Evolutionary conservation across 1,284 basidiomycete genomes (phyloP), one percentile per base, ranked within the genome.

Genomic region (Puccinia horiana): DNA sequence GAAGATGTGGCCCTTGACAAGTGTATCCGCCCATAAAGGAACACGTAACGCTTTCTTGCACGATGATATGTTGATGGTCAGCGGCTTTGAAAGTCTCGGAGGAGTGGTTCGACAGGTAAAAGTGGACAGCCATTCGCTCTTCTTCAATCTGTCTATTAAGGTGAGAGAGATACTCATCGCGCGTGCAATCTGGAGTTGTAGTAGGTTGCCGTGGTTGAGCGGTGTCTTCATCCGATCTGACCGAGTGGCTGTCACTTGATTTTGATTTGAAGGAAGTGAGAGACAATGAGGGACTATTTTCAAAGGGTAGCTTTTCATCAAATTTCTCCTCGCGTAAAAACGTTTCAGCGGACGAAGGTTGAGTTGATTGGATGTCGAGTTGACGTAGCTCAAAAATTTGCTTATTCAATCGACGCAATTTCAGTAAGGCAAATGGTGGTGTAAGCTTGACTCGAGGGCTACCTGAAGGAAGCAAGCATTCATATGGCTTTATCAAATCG

Each of bases 381-480:
- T 75, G 44, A 20, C 72, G 56, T 32, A 75, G 67, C 23, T 29
- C 29, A 49, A 29, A 40, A 11, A 75, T 26, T 42, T 75, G 72
- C 29, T 49, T n/a, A 49, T 20, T 61, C 47, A 81, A 52, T 47
- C 74, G 52, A 44, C 80, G 80, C n/a, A 81, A 67, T 67, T 75
- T 81, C 2, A 75, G 37, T 47, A 98, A 91, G 1, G 94, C 93
- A 85, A 93, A 92, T 0, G 96, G 96, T 20, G 95, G 95, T 18
- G 92, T 92, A 86, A 96, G 95, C 16, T 93, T 91, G 56, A 98
- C 89, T 0, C 94, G 94, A 0, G 95, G 93, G 8, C 94, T 96
- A 47, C 94, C 93, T 0, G 94, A 96, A 35, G 97, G 92, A 84
- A 94, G 93, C 0, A 93, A 95, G 83, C 89, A 91, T 83, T 90